phyloP scores from a whole-genome alignment of 2,329 filamentous ascomycete genomes.

The Bipolaris gigantea region DNA sequence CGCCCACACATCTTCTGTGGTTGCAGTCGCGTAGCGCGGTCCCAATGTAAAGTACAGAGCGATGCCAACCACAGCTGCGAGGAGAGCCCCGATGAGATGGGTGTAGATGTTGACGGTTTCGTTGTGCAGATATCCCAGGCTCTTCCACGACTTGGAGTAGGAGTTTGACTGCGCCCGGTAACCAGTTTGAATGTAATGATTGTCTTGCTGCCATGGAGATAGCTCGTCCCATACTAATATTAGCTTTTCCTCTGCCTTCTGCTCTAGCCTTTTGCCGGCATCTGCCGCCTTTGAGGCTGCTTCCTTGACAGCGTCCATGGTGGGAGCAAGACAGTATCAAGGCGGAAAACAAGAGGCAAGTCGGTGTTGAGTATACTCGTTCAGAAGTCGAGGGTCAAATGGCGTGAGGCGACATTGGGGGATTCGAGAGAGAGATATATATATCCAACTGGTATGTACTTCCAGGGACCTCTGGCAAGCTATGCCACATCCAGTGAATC shows the following conservation, averaged over 20 bases:
- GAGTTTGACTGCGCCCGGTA: constrained; percentile 67
- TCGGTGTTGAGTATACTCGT: too few species aligned
- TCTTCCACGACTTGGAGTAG: constrained; percentile 60
- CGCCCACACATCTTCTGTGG: constrained; percentile 40
- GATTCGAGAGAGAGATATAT: too few species aligned
- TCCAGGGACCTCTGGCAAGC: neutral
- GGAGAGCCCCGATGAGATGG: constrained; percentile 57
- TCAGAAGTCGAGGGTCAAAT: neutral
- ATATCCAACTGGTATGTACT: neutral
- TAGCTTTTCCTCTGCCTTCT: constrained; percentile 53
- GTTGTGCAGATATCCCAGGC: constrained; percentile 66
- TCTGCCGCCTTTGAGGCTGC: constrained; percentile 18
- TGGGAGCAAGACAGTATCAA: neutral
- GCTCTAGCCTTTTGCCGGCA: constrained; percentile 30
- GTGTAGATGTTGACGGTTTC: constrained; percentile 73
- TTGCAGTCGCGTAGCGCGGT: constrained; percentile 41
- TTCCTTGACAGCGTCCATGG: constrained; percentile 31
- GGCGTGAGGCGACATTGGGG: constrained; percentile 1
- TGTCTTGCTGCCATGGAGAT: constrained; percentile 58
- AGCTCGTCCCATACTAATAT: constrained; percentile 50
- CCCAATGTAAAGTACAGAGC: constrained; percentile 29
- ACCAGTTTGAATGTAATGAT: constrained; percentile 67
- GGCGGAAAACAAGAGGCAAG: too few species aligned
- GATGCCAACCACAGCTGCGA: constrained; percentile 24
- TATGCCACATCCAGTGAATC: constrained; percentile 8